Percentiles rank a stretch among this genome's conserved stretches.
Conservation (phyloP, 2,329 filamentous ascomycete species). For the Didymella lethalis region DNA sequence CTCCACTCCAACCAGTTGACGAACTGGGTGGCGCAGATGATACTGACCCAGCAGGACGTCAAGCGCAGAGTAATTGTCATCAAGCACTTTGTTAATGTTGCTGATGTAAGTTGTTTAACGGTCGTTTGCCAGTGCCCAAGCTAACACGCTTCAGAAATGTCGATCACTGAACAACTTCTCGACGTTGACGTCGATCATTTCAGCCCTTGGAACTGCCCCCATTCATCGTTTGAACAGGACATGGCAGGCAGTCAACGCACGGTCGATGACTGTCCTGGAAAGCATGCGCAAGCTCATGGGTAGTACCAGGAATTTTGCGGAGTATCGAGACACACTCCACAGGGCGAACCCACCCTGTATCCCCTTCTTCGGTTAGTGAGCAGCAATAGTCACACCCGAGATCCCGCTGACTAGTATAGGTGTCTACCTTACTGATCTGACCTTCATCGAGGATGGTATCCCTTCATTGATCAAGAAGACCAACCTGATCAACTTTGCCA, state of each 20-base stretch:
- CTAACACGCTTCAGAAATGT: constrained; percentile 75
- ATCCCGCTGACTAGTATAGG: constrained; percentile 60
- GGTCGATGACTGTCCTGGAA: constrained; percentile 81
- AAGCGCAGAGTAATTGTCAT: constrained; percentile 97
- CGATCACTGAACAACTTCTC: constrained; percentile 95
- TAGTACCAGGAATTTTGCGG: constrained; percentile 96
- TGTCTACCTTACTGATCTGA: constrained; percentile 95
- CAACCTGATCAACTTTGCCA: constrained; percentile 97
- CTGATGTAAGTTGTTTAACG: constrained; percentile 73
- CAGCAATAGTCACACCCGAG: not conserved
- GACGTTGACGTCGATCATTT: constrained; percentile 96
- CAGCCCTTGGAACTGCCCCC: constrained; percentile 89
- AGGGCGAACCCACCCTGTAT: constrained; percentile 95
- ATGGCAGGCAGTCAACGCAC: constrained; percentile 90
- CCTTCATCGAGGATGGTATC: constrained; percentile 98
- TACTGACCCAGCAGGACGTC: constrained; percentile 89
- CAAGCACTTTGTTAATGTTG: constrained; percentile 96
- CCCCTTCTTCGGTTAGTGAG: constrained; percentile 85
- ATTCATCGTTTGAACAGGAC: constrained; percentile 93
- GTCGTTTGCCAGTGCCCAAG: not conserved
- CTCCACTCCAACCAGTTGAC: constrained; percentile 98
- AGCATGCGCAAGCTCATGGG: constrained; percentile 94
- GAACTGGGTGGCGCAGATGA: constrained; percentile 99
- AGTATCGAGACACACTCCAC: constrained; percentile 93
- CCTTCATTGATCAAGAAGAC: constrained; percentile 96